These are phyloP conservation scores for Penicillium sp. DNA, from an alignment of 2,329 filamentous ascomycete species.

Conservation along the genomic window DNA sequence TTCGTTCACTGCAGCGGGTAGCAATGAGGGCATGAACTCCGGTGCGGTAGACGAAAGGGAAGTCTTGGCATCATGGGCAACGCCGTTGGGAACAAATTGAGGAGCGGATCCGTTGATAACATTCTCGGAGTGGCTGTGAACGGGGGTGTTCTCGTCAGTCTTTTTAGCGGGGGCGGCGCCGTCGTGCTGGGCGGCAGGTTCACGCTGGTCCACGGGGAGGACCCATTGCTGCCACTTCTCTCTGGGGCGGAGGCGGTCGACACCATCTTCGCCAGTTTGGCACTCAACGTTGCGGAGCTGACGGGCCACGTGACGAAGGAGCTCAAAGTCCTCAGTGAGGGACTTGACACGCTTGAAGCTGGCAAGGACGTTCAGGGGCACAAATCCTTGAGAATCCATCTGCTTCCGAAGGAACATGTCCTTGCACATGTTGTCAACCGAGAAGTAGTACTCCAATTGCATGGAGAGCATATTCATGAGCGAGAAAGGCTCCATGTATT, in stretches of 20 bases:
- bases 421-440: constrained; percentile 90
- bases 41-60: constrained; percentile 62
- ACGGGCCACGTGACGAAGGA: constrained; percentile 72
- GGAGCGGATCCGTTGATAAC: constrained; percentile 31
- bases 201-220: constrained; percentile 66
- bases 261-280: constrained; percentile 68
- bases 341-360: constrained; percentile 81
- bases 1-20: constrained; percentile 30
- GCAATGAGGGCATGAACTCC: constrained; percentile 55
- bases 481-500: constrained; percentile 57
- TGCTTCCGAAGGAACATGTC: constrained; percentile 82
- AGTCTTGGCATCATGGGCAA: constrained; percentile 43
- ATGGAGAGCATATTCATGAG: constrained; percentile 58
- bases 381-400: constrained; percentile 95
- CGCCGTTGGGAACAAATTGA: constrained; percentile 41
- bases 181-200: constrained; percentile 69
- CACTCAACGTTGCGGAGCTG: constrained; percentile 72
- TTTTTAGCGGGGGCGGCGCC: constrained; percentile 52
- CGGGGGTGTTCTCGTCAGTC: constrained; percentile 41
- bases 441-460: constrained; percentile 91
- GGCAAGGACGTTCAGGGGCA: constrained; percentile 73
- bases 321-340: constrained; percentile 67
- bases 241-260: constrained; percentile 72
- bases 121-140: constrained; percentile 29
- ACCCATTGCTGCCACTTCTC: constrained; percentile 80